phyloP scores from a whole-genome alignment of 768 basidiomycete genomes.

The Chlorophyllum brunneum region DNA sequence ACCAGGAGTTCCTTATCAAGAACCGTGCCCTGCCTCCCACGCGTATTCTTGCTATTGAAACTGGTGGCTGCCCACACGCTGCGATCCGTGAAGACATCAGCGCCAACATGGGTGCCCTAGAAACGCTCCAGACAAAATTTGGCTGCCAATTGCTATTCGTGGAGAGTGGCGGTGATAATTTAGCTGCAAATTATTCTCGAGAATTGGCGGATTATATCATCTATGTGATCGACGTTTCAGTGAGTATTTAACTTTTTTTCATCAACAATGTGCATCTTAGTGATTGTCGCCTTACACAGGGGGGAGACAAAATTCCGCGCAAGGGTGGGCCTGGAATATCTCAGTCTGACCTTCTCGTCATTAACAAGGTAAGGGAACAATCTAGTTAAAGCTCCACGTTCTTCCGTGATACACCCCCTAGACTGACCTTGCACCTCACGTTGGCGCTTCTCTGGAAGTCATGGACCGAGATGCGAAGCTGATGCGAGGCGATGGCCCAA shows the following conservation, averaged over 20 bases:
- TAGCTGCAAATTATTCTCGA: slow-evolving; percentile 95
- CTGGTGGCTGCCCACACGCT: slow-evolving; percentile 96
- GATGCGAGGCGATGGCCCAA: slow-evolving; percentile 95
- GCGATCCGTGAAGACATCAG: slow-evolving; percentile 98
- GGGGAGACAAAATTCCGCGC: slow-evolving; percentile 96
- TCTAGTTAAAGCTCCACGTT: neutral
- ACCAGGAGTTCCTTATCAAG: slow-evolving; percentile 95
- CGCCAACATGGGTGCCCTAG: slow-evolving; percentile 94
- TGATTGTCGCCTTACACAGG: slow-evolving; percentile 36
- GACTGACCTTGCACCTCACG: slow-evolving; percentile 92
- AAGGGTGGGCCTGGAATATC: slow-evolving; percentile 99
- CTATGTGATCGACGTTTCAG: slow-evolving; percentile 86
- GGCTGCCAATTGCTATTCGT: slow-evolving; percentile 89
- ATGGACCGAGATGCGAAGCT: slow-evolving; percentile 91
- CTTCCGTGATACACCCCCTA: slow-evolving; percentile 24
- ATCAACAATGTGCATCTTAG: neutral
- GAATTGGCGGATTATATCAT: slow-evolving; percentile 98
- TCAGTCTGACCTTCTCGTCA: slow-evolving; percentile 88
- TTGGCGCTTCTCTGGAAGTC: slow-evolving; percentile 88
- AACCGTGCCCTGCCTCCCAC: slow-evolving; percentile 82
- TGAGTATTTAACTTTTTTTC: slow-evolving; percentile 22
- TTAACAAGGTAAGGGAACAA: slow-evolving; percentile 73
- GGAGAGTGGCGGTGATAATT: slow-evolving; percentile 95
- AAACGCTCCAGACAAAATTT: slow-evolving; percentile 89
- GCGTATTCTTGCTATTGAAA: slow-evolving; percentile 95